Conservation (phyloP, 2,329 filamentous ascomycete genomes). For the Onygenales sp. region DNA sequence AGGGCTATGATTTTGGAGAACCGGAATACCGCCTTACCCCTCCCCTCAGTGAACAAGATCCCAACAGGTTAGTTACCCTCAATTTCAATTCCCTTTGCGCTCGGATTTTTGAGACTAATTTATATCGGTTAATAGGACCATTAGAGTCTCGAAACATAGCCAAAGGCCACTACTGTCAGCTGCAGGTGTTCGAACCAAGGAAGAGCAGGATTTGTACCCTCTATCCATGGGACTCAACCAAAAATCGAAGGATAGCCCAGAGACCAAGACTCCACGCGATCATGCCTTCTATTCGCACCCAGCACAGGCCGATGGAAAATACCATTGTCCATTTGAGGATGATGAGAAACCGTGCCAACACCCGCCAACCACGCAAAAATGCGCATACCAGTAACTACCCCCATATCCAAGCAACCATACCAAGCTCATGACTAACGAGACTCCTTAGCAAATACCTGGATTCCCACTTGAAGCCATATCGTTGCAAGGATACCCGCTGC, state of each 20-base stretch:
- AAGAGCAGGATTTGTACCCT: constrained; percentile 31
- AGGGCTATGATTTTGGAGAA: constrained; percentile 29
- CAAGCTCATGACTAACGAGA: constrained; percentile 14
- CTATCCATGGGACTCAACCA: constrained; percentile 24
- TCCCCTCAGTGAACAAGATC: constrained; percentile 30
- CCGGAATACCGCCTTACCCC: constrained; percentile 30
- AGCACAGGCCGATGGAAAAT: constrained; percentile 61
- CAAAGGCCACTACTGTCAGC: constrained; percentile 27
- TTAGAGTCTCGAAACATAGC: constrained; percentile 28
- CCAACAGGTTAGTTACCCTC: constrained; percentile 27
- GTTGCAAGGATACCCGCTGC: constrained; percentile 79
- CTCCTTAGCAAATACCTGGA: constrained; percentile 80
- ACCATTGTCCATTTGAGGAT: constrained; percentile 78
- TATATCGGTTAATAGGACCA: constrained; percentile 22
- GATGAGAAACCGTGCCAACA: constrained; percentile 68
- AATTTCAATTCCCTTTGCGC: constrained; percentile 2
- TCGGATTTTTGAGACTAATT: constrained; percentile 5
- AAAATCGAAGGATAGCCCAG: constrained; percentile 28
- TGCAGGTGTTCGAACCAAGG: constrained; percentile 20
- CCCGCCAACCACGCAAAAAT: constrained; percentile 92
- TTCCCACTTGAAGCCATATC: constrained; percentile 92
- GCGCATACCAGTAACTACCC: constrained; percentile 85
- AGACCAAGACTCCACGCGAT: constrained; percentile 31
- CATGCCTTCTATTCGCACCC: constrained; percentile 33
- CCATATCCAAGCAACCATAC: constrained; percentile 4